These are phyloP conservation scores for Eurotiales sp. DNA, from an alignment of 2,329 filamentous ascomycete species.

Conservation along the genomic window DNA sequence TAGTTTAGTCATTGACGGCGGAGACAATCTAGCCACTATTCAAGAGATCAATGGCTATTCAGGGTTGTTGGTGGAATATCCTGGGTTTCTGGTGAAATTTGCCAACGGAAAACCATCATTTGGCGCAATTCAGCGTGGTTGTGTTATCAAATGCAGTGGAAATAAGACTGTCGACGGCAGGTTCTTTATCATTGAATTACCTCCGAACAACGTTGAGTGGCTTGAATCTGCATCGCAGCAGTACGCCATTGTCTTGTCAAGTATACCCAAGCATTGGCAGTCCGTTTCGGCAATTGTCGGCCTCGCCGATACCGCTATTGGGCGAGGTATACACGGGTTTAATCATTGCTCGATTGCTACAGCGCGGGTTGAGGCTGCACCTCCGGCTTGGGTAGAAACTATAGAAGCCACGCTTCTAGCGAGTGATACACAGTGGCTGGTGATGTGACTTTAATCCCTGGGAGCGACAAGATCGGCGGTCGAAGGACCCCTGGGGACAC, in stretches of 20 bases:
- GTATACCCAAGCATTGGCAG: background rate
- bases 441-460: too few species aligned
- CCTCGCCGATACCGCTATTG: background rate
- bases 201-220: conserved; percentile 14
- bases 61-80: conserved; percentile 5
- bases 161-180: background rate
- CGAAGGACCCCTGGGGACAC: too few species aligned
- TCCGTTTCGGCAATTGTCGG: background rate
- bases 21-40: background rate
- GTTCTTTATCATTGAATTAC: conserved; percentile 16
- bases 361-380: background rate
- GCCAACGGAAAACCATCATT: conserved; percentile 6
- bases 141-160: conserved; percentile 7
- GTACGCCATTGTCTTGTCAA: conserved; percentile 15
- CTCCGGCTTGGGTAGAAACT: conserved; percentile 1
- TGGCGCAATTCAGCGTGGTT: conserved; percentile 4
- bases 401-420: conserved; percentile 3
- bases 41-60: background rate
- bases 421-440: conserved; percentile 5
- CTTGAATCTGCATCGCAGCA: background rate
- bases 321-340: background rate
- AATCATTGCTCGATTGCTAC: conserved; percentile 6
- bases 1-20: background rate
- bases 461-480: too few species aligned
- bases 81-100: conserved; percentile 3